Base-by-base conservation (phyloP, 2,329 filamentous ascomycete genomes). In the Penicillium corylophilum region DNA sequence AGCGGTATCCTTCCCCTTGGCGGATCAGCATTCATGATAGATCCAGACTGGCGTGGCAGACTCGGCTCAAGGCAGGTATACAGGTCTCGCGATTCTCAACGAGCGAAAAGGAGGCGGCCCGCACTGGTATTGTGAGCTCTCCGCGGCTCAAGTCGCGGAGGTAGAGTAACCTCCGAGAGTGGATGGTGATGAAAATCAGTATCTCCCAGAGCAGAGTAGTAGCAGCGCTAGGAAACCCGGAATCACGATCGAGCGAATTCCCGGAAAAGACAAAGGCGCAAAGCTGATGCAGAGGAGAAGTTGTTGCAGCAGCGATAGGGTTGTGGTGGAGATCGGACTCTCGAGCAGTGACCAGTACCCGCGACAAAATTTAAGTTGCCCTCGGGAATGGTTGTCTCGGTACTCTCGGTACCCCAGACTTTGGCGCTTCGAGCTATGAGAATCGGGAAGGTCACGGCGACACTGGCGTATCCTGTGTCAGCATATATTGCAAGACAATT, bases 1-100 rank as follows among this genome's bases (percentile, higher is more conserved):
- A 55, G 55, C 54, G 51, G 44, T 50, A 55, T 52, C 38, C 51
- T 42, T 55, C 41, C 56, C 48, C 56, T 51, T 51, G 48, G 49
- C 55, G 51, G 52, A 60, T 61, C 62, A 68, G 57, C 61, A 62
- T 57, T 64, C 65, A 68, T 69, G 60, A 60, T 68, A 65, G 51
- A 55, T 51, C 53, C 31, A 16, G 54, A 28, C 45, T 33, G 33
- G 38, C 33, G 39, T 41, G 47, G 20, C 36, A 33, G 42, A 23
- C 45, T 47, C 16, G 29, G 49, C 35, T 46, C 46, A 22, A 28
- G 13, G 46, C 22, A 50, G 31, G 24, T 24, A 43, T 49, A 47
- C 52, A 31, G 46, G 28, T 41, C 35, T 55, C 50, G 47, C 28
- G 41, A 52, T 54, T 36, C 44, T 39, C 35, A 42, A 51, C 16